Conservation (phyloP, 768 basidiomycete genomes). For the Naematelia aurantialba region DNA sequence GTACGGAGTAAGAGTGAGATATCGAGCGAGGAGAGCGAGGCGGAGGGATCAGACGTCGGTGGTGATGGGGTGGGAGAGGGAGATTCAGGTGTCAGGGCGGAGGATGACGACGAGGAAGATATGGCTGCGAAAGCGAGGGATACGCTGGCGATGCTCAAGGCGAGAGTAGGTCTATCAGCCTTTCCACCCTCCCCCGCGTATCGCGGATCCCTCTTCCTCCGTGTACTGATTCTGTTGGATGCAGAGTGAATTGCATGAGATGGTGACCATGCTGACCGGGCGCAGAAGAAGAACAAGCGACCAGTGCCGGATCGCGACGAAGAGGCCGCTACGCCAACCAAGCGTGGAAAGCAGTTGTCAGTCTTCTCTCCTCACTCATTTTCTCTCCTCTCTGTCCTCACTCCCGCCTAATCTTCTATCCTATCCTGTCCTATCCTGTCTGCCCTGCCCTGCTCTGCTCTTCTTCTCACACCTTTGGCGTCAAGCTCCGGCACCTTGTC, state of each 20-base stretch:
- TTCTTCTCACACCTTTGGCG: no score
- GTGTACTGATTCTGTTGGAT: no score
- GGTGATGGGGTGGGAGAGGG: constrained; percentile 14
- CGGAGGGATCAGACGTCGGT: constrained; percentile 7
- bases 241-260: no score
- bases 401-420: no score
- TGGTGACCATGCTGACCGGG: no score
- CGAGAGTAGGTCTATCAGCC: constrained; percentile 25
- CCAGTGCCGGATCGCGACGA: constrained; percentile 34
- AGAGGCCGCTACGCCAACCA: constrained; percentile 30
- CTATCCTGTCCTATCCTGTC: no score
- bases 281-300: constrained; percentile 42
- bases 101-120: constrained; percentile 14
- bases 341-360: constrained; percentile 18
- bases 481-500: background rate
- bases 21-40: constrained; percentile 14
- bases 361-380: constrained; percentile 22
- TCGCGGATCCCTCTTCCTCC: no score
- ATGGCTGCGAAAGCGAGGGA: constrained; percentile 16
- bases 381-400: no score
- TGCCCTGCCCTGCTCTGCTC: constrained; percentile 19
- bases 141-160: constrained; percentile 26
- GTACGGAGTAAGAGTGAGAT: constrained; percentile 36
- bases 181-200: background rate
- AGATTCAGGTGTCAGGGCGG: constrained; percentile 9